These are phyloP conservation scores for Penicillium sp. DNA, from an alignment of 2,329 filamentous ascomycete genomes.

Conservation along the genomic window DNA sequence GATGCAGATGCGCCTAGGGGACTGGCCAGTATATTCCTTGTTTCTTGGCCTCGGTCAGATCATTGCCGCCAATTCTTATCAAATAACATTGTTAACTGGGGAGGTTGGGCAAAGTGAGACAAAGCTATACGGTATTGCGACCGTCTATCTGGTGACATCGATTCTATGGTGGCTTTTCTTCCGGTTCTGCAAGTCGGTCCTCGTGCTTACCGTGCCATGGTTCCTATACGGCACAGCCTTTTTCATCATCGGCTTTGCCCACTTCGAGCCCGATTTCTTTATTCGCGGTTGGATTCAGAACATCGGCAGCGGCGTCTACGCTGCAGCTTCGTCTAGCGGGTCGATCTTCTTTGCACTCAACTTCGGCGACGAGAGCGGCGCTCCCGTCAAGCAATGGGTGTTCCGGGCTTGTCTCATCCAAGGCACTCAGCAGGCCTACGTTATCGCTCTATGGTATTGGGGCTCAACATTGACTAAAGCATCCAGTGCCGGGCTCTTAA, in stretches of 20 bases:
- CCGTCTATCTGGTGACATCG: slow-evolving; percentile 54
- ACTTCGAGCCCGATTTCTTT: slow-evolving; percentile 42
- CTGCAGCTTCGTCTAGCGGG: slow-evolving; percentile 56
- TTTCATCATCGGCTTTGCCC: slow-evolving; percentile 57
- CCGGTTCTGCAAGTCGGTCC: slow-evolving; percentile 52
- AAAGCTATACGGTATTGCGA: slow-evolving; percentile 56
- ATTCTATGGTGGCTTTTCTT: slow-evolving; percentile 60
- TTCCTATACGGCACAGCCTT: slow-evolving; percentile 59
- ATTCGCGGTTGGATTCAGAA: slow-evolving; percentile 53
- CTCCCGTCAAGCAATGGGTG: slow-evolving; percentile 60
- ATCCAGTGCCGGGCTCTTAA: slow-evolving; percentile 38
- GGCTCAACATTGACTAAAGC: slow-evolving; percentile 49
- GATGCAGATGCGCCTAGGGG: slow-evolving; percentile 53
- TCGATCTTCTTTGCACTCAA: slow-evolving; percentile 62
- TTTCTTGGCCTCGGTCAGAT: slow-evolving; percentile 58
- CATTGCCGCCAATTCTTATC: slow-evolving; percentile 61
- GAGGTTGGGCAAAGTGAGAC: slow-evolving; percentile 54
- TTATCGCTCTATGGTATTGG: slow-evolving; percentile 63
- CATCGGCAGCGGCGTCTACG: slow-evolving; percentile 56
- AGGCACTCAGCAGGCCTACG: slow-evolving; percentile 61
- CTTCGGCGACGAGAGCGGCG: slow-evolving; percentile 59
- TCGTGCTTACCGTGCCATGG: slow-evolving; percentile 56
- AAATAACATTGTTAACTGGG: slow-evolving; percentile 61
- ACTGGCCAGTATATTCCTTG: slow-evolving; percentile 60
- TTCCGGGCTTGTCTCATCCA: slow-evolving; percentile 61